Evolutionary conservation across 768 basidiomycete genomes (phyloP).

Genomic region (Russula vinacea): DNA sequence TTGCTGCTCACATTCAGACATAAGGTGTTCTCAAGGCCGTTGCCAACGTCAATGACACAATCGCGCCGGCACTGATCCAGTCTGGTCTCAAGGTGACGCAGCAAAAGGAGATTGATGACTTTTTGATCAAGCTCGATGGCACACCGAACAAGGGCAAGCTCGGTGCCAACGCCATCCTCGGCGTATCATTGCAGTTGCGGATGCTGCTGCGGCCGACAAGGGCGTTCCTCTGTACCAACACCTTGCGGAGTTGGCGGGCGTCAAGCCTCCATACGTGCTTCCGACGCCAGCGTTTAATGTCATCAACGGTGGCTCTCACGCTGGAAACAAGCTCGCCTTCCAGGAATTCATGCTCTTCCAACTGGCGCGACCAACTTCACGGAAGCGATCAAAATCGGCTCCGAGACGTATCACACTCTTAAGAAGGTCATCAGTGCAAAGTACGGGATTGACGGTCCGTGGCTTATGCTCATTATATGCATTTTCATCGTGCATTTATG

Average conservation of each 20-base stretch:
- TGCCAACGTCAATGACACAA: constrained; percentile 85
- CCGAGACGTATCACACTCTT: constrained; percentile 95
- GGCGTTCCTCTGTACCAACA: constrained; percentile 94
- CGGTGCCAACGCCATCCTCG: constrained; percentile 98
- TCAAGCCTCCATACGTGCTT: constrained; percentile 90
- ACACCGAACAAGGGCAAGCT: constrained; percentile 99
- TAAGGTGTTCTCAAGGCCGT: constrained; percentile 95
- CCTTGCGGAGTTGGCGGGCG: constrained; percentile 92
- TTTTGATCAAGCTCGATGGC: constrained; percentile 97
- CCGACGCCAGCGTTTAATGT: constrained; percentile 97
- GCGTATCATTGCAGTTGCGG: constrained; percentile 92
- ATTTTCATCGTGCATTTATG: constrained; percentile 25
- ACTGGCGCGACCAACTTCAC: constrained; percentile 89
- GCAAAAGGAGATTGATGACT: constrained; percentile 95
- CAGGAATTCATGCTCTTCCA: constrained; percentile 99
- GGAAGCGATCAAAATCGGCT: constrained; percentile 98
- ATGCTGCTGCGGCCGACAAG: constrained; percentile 94
- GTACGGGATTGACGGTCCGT: constrained; percentile 95
- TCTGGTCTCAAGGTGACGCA: constrained; percentile 77
- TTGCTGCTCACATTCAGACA: constrained; percentile 5
- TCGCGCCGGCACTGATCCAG: constrained; percentile 86
- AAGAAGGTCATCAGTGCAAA: constrained; percentile 99
- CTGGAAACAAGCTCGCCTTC: constrained; percentile 99
- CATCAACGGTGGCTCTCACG: constrained; percentile 99
- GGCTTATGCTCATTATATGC: constrained; percentile 2